Conservation (phyloP, 176 grass and related monocot genomes). For the Urochloa ruziziensis region DNA sequence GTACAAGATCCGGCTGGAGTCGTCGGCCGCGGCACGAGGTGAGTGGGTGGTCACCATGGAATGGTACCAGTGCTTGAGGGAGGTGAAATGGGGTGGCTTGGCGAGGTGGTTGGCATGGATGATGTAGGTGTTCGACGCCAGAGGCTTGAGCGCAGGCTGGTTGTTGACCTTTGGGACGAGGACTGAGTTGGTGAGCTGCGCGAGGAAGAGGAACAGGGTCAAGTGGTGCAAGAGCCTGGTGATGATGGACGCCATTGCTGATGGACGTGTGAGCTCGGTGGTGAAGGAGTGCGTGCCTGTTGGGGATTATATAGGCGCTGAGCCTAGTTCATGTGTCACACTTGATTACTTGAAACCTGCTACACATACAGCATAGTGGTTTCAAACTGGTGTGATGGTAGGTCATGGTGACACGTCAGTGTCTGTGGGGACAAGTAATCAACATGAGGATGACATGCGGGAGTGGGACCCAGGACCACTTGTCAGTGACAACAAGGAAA, state of each 20-base stretch:
- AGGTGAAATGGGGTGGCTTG: constrained; percentile 31
- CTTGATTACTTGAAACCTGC: background rate
- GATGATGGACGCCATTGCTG: constrained; percentile 11
- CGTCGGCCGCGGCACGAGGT: background rate
- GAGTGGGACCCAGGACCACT: too few relatives aligned
- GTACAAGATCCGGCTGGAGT: constrained; percentile 28
- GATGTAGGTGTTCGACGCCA: constrained; percentile 26
- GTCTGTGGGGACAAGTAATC: too few relatives aligned
- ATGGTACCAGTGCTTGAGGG: constrained; percentile 31
- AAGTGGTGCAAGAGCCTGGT: background rate
- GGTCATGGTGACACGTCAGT: too few relatives aligned
- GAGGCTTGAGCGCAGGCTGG: background rate
- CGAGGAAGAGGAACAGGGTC: background rate
- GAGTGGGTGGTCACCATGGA: constrained; percentile 39
- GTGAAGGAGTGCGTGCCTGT: background rate
- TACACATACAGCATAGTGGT: background rate
- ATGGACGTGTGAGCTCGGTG: background rate
- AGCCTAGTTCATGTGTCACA: background rate
- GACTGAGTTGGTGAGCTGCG: background rate
- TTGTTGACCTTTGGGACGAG: background rate
- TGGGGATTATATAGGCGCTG: background rate
- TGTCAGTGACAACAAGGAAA: too few relatives aligned
- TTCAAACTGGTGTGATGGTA: too few relatives aligned
- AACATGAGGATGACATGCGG: too few relatives aligned
- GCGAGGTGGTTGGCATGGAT: constrained; percentile 34